These are phyloP conservation scores for Kwoniella dendrophila DNA, from an alignment of 768 basidiomycete species.

Conservation along the genomic window DNA sequence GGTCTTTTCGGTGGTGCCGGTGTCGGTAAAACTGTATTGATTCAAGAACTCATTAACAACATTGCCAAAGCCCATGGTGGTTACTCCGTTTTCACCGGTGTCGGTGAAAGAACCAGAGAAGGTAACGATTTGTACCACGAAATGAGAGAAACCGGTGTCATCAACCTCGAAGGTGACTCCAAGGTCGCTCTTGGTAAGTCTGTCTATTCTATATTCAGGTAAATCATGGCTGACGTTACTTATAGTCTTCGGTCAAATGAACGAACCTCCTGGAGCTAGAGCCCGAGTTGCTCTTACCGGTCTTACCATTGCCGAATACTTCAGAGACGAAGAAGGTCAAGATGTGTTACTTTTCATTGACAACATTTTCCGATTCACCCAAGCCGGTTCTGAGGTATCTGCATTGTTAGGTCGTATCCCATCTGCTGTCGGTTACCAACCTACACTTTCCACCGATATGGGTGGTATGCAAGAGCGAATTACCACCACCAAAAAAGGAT, in stretches of 20 bases:
- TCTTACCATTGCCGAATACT: constrained; percentile 99
- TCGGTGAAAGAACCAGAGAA: constrained; percentile 99
- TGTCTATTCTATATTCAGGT: constrained; percentile 12
- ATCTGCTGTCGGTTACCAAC: constrained; percentile 99
- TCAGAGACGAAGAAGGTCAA: constrained; percentile 99
- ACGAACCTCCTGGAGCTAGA: constrained; percentile 99
- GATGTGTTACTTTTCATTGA: constrained; percentile 99
- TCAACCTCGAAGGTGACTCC: constrained; percentile 98
- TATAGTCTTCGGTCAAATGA: constrained; percentile 98
- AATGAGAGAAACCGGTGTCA: constrained; percentile 99
- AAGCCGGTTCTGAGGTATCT: constrained; percentile 99
- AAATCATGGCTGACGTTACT: constrained; percentile 1
- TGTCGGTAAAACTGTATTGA: constrained; percentile 99
- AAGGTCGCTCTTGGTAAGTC: constrained; percentile 79
- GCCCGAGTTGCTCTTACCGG: constrained; percentile 99
- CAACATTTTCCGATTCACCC: constrained; percentile 99
- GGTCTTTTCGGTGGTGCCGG: constrained; percentile 99
- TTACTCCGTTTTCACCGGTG: constrained; percentile 99
- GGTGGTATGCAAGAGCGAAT: constrained; percentile 99
- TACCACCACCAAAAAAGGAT: constrained; percentile 99
- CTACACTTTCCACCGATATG: constrained; percentile 99
- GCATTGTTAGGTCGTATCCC: constrained; percentile 99
- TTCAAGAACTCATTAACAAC: constrained; percentile 99
- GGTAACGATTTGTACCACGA: constrained; percentile 74
- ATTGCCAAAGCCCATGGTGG: constrained; percentile 99